Evolutionary conservation across 2,329 filamentous ascomycete genomes (phyloP).

Genomic region (Tetracladium maxilliforme): DNA sequence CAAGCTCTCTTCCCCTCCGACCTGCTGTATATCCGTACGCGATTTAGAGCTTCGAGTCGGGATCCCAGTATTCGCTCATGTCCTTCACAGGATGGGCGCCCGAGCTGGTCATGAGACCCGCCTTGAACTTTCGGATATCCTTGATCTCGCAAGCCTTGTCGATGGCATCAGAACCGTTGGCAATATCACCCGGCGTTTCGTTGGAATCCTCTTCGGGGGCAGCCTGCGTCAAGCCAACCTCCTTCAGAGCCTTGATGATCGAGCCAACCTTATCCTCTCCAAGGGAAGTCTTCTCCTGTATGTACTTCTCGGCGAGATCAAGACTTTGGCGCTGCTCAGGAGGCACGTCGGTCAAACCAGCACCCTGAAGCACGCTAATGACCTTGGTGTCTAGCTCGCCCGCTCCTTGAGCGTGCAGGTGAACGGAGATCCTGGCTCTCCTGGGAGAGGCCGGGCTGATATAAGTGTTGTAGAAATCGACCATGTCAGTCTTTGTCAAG

Average conservation of each 20-base stretch:
- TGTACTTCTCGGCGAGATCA: constrained; percentile 4
- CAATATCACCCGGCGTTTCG: constrained; percentile 1
- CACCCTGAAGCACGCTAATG: not conserved
- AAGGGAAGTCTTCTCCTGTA: constrained; percentile 1
- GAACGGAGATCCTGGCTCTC: constrained; percentile 73
- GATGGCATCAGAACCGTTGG: constrained; percentile 12
- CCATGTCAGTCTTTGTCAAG: constrained; percentile 66
- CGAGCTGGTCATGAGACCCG: constrained; percentile 53
- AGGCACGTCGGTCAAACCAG: not conserved
- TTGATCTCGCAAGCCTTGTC: constrained; percentile 49
- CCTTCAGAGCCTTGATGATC: constrained; percentile 23
- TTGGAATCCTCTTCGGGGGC: constrained; percentile 13
- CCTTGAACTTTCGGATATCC: constrained; percentile 71
- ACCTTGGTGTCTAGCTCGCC: constrained; percentile 20
- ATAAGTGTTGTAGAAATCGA: constrained; percentile 63
- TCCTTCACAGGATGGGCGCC: constrained; percentile 62
- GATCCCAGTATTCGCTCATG: constrained; percentile 73
- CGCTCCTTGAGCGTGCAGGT: constrained; percentile 61
- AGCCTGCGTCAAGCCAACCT: constrained; percentile 10
- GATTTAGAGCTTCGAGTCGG: constrained; percentile 69
- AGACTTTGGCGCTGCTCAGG: not conserved
- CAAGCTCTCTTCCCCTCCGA: too few relatives aligned
- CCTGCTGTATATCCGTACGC: too few relatives aligned
- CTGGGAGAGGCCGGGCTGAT: constrained; percentile 59
- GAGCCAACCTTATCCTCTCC: constrained; percentile 9